Evolutionary conservation across 2,329 filamentous ascomycete species (phyloP), one percentile per base, ranked within the genome.

Genomic region (Iodosphaeria phyllophila): DNA sequence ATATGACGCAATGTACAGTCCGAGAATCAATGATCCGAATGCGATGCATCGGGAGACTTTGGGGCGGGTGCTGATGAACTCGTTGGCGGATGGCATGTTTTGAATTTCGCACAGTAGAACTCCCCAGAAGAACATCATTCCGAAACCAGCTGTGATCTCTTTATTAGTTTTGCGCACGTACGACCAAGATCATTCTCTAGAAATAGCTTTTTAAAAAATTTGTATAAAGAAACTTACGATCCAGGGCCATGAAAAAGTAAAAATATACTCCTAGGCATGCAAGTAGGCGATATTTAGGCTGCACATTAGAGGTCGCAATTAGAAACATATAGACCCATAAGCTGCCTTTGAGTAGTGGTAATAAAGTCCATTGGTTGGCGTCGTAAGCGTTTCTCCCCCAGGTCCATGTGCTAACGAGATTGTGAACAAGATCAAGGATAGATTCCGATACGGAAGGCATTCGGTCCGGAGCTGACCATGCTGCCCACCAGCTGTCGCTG

Each of bases 71-170:
- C 49, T 35, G 7, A 59, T 49, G 33, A 55, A 60, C 12, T 61
- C 52, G 24, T 51, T 53, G 33, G 60, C 56, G 2, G 53, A 18
- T 14, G 42, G 37, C n/a, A 34, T 47, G 39, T 64, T 60, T 31
- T 65, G 60, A 18, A 72, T 37, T 35, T 74, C 68, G 16, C 64
- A 60, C 16, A 74, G 51, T 38, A 73, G 63, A 36, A 66, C 65
- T 31, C 69, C 69, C 30, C 60, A 61, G 43, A 69, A 64, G 39
- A 71, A 63, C 41, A 68, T 68, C 46, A 64, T 60, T 24, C 60
- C 58, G 30, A 64, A 64, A 18, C 41, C 41, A 27, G 42, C 42
- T 46, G 18, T n/a, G 15, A n/a, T n/a, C n/a, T n/a, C n/a, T n/a
- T n/a, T n/a, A n/a, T n/a, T n/a, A n/a, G n/a, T n/a, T n/a, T n/a